Percentiles rank a stretch among this genome's conserved stretches.
Evolutionary conservation across 2,329 filamentous ascomycete species (phyloP).

Genomic region (Lachnellula willkommii): DNA sequence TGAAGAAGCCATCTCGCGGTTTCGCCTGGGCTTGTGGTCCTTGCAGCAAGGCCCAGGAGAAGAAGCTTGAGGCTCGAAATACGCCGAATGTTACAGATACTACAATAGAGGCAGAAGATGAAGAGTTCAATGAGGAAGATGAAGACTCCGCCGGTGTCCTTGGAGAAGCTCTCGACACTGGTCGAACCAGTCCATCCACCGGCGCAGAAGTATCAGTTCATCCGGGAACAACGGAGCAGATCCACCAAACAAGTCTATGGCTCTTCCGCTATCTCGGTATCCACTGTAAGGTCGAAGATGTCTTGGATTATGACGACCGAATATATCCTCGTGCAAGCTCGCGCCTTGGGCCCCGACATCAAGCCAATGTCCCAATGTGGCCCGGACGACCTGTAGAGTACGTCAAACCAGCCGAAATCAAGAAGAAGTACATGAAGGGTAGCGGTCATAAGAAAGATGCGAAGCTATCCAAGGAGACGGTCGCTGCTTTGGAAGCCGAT

Average conservation of each 20-base stretch:
- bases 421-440: slow-evolving; percentile 64
- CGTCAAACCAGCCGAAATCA: slow-evolving; percentile 80
- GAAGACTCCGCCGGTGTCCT: slow-evolving; percentile 59
- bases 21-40: slow-evolving; percentile 98
- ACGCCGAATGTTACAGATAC: slow-evolving; percentile 69
- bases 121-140: slow-evolving; percentile 59
- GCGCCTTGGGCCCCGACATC: slow-evolving; percentile 82
- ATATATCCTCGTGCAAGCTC: slow-evolving; percentile 96
- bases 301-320: slow-evolving; percentile 91
- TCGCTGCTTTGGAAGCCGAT: slow-evolving; percentile 75
- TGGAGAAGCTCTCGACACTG: slow-evolving; percentile 50
- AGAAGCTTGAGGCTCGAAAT: slow-evolving; percentile 82
- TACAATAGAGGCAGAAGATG: slow-evolving; percentile 59
- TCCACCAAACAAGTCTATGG: slow-evolving; percentile 91
- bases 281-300: slow-evolving; percentile 92
- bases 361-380: slow-evolving; percentile 82
- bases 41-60: slow-evolving; percentile 92
- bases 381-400: slow-evolving; percentile 82
- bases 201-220: slow-evolving; percentile 52
- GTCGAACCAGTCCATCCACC: slow-evolving; percentile 56
- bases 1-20: slow-evolving; percentile 93
- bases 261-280: slow-evolving; percentile 93
- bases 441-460: slow-evolving; percentile 65
- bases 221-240: slow-evolving; percentile 73
- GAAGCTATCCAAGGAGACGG: slow-evolving; percentile 73